Evolutionary conservation across 192 early-diverging fungal genomes (phyloP).

Genomic region (Backusella westeae): DNA sequence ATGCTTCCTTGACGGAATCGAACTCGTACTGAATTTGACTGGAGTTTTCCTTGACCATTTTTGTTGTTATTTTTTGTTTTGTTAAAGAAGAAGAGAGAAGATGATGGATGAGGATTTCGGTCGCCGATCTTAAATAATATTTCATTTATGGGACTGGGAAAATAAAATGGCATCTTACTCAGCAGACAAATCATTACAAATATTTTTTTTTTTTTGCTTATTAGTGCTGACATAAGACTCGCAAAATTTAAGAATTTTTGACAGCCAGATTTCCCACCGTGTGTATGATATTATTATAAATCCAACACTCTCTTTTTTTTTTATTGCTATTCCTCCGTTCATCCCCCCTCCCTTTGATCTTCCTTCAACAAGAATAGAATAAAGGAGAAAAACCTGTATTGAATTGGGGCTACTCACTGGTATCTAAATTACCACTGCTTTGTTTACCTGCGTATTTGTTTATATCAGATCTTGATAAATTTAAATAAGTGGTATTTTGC

Average conservation of each 20-base stretch:
- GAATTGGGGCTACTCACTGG: not conserved
- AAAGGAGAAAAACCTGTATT: not conserved
- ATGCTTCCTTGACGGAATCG: constrained; percentile 51
- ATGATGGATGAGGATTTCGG: not conserved
- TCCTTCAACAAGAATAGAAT: not conserved
- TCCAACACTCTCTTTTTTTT: not conserved
- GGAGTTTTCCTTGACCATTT: not conserved
- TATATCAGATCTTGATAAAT: too few species aligned
- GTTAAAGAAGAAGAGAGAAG: not conserved
- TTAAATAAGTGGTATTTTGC: too few species aligned
- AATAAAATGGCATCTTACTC: not conserved
- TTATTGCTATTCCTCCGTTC: too few species aligned
- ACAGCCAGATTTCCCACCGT: constrained; percentile 1
- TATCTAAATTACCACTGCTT: too few species aligned
- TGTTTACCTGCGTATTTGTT: too few species aligned
- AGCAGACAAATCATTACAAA: not conserved
- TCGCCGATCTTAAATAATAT: not conserved
- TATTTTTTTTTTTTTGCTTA: not conserved
- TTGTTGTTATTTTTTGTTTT: not conserved
- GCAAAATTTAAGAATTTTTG: not conserved
- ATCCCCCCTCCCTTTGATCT: not conserved
- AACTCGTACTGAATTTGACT: not conserved
- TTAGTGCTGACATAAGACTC: not conserved
- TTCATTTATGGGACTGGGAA: not conserved
- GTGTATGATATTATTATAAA: not conserved